These are phyloP conservation scores for Hylodesmum podocarpum DNA, from an alignment of 306 rosid species.

Conservation along the genomic window DNA sequence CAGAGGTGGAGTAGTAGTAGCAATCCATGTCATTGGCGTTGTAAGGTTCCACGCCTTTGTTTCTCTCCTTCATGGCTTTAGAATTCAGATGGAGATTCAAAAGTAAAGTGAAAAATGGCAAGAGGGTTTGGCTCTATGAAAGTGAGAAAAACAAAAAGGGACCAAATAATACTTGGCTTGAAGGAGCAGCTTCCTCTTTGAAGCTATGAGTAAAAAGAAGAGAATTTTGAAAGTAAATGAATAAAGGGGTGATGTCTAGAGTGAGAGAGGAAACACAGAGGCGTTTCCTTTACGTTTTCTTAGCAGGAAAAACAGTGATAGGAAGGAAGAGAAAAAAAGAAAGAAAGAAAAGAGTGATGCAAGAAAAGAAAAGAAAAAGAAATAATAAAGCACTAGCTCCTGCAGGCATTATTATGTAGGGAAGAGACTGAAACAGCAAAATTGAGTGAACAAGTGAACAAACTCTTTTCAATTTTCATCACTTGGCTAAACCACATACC, in stretches of 20 bases:
- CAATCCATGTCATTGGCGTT: constrained; percentile 62
- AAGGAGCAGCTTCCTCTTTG: constrained; percentile 33
- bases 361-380: constrained; percentile 25
- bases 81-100: constrained; percentile 6
- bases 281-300: constrained; percentile 90
- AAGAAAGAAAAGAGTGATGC: constrained; percentile 39
- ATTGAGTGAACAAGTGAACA: constrained; percentile 48
- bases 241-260: constrained; percentile 41
- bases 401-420: constrained; percentile 81
- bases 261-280: constrained; percentile 42
- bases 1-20: constrained; percentile 70
- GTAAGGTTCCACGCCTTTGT: constrained; percentile 62
- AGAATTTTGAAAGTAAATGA: constrained; percentile 46
- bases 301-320: constrained; percentile 51
- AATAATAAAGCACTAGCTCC: constrained; percentile 44
- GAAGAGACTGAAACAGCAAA: constrained; percentile 52
- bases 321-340: constrained; percentile 25
- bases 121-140: not conserved
- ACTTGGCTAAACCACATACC: not conserved
- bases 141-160: not conserved
- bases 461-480: constrained; percentile 36
- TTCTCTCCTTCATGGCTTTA: constrained; percentile 66
- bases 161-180: constrained; percentile 37
- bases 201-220: constrained; percentile 29
- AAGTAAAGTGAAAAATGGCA: constrained; percentile 26